Percentiles rank a stretch among this genome's conserved stretches.
phyloP scores from a whole-genome alignment of 2,329 filamentous ascomycete genomes.

The Microsporum canis region DNA sequence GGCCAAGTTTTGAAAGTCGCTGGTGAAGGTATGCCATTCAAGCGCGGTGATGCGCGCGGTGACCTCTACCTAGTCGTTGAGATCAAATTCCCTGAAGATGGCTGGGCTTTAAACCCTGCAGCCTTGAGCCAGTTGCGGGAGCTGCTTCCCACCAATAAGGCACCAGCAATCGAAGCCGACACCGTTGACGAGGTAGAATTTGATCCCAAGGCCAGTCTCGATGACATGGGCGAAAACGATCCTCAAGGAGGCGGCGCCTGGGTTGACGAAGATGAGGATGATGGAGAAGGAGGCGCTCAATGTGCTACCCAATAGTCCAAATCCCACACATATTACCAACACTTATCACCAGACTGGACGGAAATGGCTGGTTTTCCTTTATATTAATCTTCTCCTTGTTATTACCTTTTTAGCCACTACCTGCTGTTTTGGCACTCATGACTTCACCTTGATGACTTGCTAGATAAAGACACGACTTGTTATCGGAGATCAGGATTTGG shows the following conservation, averaged over 20 bases:
- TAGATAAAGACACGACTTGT: conserved; percentile 7
- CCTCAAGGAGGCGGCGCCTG: conserved; percentile 33
- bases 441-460: conserved; percentile 3
- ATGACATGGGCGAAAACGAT: conserved; percentile 48
- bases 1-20: conserved; percentile 73
- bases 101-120: conserved; percentile 65
- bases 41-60: conserved; percentile 70
- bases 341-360: background rate
- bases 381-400: background rate
- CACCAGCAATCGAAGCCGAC: conserved; percentile 53
- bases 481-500: conserved; percentile 5
- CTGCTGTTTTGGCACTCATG: conserved; percentile 1
- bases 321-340: background rate
- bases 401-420: background rate
- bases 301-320: conserved; percentile 38
- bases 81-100: conserved; percentile 77
- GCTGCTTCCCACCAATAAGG: conserved; percentile 56
- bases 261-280: conserved; percentile 40
- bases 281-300: conserved; percentile 29
- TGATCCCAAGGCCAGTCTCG: conserved; percentile 69
- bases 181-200: conserved; percentile 80
- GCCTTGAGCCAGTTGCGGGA: conserved; percentile 60
- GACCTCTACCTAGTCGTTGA: conserved; percentile 81
- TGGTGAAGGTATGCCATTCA: conserved; percentile 90
- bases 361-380: background rate